Evolutionary conservation across 2,329 filamentous ascomycete species (phyloP).

Genomic region (Hymenoscyphus occultus): DNA sequence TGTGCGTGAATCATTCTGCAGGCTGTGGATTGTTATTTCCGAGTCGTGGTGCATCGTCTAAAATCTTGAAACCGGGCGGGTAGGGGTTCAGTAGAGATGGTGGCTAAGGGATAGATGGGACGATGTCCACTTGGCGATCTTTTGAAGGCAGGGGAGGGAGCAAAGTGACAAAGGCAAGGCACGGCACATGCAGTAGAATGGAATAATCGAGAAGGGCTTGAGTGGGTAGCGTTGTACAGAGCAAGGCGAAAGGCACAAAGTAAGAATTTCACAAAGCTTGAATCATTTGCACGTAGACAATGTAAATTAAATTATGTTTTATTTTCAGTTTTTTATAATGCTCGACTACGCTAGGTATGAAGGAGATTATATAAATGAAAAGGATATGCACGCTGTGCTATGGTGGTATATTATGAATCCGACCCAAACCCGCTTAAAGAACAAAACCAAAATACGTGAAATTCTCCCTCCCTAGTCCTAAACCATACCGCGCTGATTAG

Average conservation of each 20-base stretch:
- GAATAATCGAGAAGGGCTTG: too few species aligned
- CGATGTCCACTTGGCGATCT: too few species aligned
- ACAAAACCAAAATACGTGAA: background rate
- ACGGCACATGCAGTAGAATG: too few species aligned
- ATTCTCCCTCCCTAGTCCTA: background rate
- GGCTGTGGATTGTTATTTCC: background rate
- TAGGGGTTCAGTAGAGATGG: background rate
- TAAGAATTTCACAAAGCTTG: too few species aligned
- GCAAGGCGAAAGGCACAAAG: too few species aligned
- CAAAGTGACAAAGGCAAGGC: too few species aligned
- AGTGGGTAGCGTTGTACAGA: too few species aligned
- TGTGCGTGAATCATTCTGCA: background rate
- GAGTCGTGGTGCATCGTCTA: background rate
- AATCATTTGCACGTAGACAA: too few species aligned
- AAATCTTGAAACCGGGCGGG: background rate
- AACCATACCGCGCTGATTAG: background rate
- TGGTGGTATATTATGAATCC: conserved; percentile 3
- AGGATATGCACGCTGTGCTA: background rate
- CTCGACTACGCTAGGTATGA: background rate
- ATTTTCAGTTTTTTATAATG: background rate
- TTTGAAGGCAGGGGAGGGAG: too few species aligned
- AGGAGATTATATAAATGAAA: background rate
- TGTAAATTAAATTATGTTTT: too few species aligned
- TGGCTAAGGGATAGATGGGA: background rate
- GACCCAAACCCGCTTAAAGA: background rate